phyloP scores from a whole-genome alignment of 768 basidiomycete species.

The Sutorius australiensis region DNA sequence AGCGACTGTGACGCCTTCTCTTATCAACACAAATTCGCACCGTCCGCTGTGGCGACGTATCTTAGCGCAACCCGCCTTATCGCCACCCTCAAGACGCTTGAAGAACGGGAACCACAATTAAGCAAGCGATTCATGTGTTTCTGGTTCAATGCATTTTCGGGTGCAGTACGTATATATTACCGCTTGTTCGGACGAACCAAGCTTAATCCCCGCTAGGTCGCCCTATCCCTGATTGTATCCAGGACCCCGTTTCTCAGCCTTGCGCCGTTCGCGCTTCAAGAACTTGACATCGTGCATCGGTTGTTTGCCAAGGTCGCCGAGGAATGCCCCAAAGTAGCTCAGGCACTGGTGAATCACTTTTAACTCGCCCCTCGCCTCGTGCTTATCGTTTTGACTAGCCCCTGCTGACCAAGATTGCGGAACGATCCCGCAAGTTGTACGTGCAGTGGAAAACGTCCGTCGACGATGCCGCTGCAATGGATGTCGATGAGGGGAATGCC shows the following conservation, averaged over 20 bases:
- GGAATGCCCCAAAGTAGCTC: slow-evolving; percentile 57
- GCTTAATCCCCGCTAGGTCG: slow-evolving; percentile 41
- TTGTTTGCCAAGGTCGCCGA: slow-evolving; percentile 56
- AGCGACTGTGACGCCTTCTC: slow-evolving; percentile 51
- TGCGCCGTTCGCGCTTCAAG: slow-evolving; percentile 55
- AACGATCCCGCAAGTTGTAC: slow-evolving; percentile 48
- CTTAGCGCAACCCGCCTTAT: slow-evolving; percentile 56
- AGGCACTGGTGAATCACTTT: slow-evolving; percentile 47
- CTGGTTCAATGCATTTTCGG: slow-evolving; percentile 75
- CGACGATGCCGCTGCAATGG: slow-evolving; percentile 22
- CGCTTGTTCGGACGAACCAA: not conserved
- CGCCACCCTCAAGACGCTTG: slow-evolving; percentile 51
- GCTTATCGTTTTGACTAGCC: slow-evolving; percentile 36
- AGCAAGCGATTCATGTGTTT: slow-evolving; percentile 64
- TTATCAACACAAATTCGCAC: slow-evolving; percentile 58
- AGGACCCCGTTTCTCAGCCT: slow-evolving; percentile 58
- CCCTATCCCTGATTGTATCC: slow-evolving; percentile 60
- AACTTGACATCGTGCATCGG: slow-evolving; percentile 54
- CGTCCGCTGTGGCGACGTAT: slow-evolving; percentile 69
- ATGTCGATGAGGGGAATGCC: slow-evolving; percentile 20
- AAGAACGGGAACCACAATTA: slow-evolving; percentile 55
- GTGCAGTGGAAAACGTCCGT: slow-evolving; percentile 34
- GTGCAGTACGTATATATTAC: slow-evolving; percentile 47
- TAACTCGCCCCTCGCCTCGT: not conserved
- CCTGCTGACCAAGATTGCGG: slow-evolving; percentile 52